These are phyloP conservation scores for Fusarium coicis DNA, from an alignment of 2,329 filamentous ascomycete species.

Conservation along the genomic window DNA sequence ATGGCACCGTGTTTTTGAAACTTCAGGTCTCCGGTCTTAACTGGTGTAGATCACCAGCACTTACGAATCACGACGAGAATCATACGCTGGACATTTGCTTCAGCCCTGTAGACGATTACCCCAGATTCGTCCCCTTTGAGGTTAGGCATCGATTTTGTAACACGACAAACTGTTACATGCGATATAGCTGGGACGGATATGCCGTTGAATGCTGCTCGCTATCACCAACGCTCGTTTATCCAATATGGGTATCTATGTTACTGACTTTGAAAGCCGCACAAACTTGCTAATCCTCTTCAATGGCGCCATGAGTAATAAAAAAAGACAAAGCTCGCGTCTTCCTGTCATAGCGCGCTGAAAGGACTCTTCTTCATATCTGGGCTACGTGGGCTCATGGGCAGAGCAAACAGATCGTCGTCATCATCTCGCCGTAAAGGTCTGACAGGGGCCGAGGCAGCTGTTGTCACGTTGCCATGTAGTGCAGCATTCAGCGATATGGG, in stretches of 20 bases:
- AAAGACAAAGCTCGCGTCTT: neutral
- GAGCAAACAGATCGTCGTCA: constrained; percentile 86
- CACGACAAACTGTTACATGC: neutral
- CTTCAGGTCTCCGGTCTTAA: neutral
- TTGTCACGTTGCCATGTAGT: constrained; percentile 38
- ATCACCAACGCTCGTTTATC: constrained; percentile 27
- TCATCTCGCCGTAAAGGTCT: constrained; percentile 40
- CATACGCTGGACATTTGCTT: neutral
- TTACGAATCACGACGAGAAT: neutral
- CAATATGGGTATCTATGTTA: constrained; percentile 32
- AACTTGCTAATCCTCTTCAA: neutral
- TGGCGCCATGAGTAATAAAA: neutral
- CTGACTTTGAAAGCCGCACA: constrained; percentile 4
- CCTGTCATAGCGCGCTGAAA: constrained; percentile 66
- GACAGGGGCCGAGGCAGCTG: constrained; percentile 28
- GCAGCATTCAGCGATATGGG: constrained; percentile 51
- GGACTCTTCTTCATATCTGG: constrained; percentile 88
- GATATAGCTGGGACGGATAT: neutral
- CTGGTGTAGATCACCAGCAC: neutral
- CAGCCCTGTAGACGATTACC: neutral
- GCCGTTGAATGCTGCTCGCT: neutral
- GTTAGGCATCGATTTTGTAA: neutral
- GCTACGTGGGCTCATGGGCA: constrained; percentile 86
- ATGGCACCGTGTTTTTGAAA: neutral
- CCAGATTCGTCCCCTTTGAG: neutral